A percentile compares a stretch with the other conserved stretches of the same genome.
phyloP scores from a whole-genome alignment of 73 alveolate genomes.

The Loxodes magnus region DNA sequence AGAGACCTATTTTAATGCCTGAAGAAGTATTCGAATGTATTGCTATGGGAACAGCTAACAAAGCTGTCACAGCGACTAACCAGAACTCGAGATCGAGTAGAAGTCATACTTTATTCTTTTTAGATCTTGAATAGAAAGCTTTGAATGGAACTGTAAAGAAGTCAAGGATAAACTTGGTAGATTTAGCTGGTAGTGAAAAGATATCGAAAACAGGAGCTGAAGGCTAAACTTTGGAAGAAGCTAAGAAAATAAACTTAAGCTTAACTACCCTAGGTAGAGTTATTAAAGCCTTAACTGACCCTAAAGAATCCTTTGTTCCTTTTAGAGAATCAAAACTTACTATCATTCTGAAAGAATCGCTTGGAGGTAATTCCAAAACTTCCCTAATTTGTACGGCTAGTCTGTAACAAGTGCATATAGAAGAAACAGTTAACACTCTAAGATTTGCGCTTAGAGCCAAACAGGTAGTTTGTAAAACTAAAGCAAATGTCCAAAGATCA shows the following conservation, averaged over 20 bases:
- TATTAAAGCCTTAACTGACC: constrained; percentile 63
- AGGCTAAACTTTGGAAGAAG: constrained; percentile 75
- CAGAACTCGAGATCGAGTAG: constrained; percentile 84
- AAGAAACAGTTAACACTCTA: constrained; percentile 77
- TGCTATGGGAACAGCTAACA: constrained; percentile 65
- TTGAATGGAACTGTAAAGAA: constrained; percentile 49
- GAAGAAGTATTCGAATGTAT: constrained; percentile 60
- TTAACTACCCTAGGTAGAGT: constrained; percentile 74
- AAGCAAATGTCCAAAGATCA: constrained; percentile 45
- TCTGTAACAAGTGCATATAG: constrained; percentile 50
- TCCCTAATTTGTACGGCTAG: constrained; percentile 78
- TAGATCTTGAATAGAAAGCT: constrained; percentile 61
- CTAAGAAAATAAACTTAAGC: constrained; percentile 66
- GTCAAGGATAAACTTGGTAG: constrained; percentile 80
- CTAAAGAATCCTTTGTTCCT: constrained; percentile 41
- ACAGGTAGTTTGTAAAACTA: constrained; percentile 43
- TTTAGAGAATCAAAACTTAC: constrained; percentile 54
- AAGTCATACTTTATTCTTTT: constrained; percentile 80
- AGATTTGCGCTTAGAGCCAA: constrained; percentile 63
- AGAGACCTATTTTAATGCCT: constrained; percentile 49
- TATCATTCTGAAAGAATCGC: constrained; percentile 54
- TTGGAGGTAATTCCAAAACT: constrained; percentile 84
- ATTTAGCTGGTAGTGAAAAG: constrained; percentile 90
- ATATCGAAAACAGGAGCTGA: constrained; percentile 76
- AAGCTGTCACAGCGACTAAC: constrained; percentile 77